phyloP scores from a whole-genome alignment of 768 basidiomycete species.

The Mycena galericulata region DNA sequence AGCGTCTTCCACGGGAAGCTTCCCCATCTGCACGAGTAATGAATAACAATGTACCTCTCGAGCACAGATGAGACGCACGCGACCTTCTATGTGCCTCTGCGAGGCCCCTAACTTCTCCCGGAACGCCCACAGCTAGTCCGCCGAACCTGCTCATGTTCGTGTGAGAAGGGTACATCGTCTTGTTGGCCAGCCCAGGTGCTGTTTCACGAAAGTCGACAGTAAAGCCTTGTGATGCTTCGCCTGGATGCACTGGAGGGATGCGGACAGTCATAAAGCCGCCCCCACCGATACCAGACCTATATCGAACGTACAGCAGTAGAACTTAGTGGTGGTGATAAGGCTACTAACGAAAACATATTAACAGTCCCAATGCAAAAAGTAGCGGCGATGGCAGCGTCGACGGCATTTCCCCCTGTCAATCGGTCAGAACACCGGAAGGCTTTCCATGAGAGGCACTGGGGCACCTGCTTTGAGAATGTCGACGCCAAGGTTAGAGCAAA shows the following conservation, averaged over 20 bases:
- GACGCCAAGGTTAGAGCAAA: slow-evolving; percentile 90
- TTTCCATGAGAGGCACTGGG: neutral
- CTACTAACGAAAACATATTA: slow-evolving; percentile 89
- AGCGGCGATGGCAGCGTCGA: slow-evolving; percentile 87
- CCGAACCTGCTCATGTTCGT: slow-evolving; percentile 71
- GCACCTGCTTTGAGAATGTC: slow-evolving; percentile 64
- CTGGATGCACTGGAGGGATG: slow-evolving; percentile 64
- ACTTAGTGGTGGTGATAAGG: neutral
- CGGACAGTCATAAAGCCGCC: slow-evolving; percentile 91
- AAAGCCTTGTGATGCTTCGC: slow-evolving; percentile 67
- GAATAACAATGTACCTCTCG: slow-evolving; percentile 57
- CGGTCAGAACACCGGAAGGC: neutral
- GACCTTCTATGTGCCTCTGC: slow-evolving; percentile 86
- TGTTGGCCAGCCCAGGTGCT: slow-evolving; percentile 78
- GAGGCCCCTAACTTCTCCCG: slow-evolving; percentile 91
- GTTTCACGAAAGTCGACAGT: slow-evolving; percentile 92
- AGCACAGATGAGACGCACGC: slow-evolving; percentile 75
- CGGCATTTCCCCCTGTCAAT: slow-evolving; percentile 83
- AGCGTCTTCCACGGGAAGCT: slow-evolving; percentile 81
- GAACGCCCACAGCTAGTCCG: slow-evolving; percentile 90
- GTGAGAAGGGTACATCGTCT: slow-evolving; percentile 79
- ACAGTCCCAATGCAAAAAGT: slow-evolving; percentile 85
- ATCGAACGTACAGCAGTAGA: slow-evolving; percentile 14
- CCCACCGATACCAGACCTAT: slow-evolving; percentile 86
- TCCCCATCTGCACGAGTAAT: slow-evolving; percentile 86